Conservation (phyloP, 306 rosid species). For the Castanea sativa region DNA sequence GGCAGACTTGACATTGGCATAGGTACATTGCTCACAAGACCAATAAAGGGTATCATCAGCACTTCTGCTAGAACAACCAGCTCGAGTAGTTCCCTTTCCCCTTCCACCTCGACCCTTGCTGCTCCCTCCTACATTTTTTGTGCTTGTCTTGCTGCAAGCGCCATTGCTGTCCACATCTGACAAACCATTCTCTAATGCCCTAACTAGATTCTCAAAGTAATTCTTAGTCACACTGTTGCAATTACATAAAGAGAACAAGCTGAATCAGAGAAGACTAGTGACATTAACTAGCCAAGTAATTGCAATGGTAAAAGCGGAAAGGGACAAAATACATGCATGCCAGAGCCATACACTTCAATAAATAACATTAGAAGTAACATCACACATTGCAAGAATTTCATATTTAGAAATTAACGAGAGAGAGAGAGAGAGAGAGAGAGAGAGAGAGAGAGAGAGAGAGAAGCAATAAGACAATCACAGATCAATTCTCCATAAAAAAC, state of each 20-base stretch:
- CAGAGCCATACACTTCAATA: not conserved
- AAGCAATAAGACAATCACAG: not conserved
- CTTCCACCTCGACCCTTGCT: constrained; percentile 42
- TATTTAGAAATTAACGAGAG: not conserved
- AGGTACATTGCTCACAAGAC: constrained; percentile 43
- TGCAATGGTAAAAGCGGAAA: not conserved
- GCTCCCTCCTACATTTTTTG: constrained; percentile 46
- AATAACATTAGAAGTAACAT: not conserved
- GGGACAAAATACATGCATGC: not conserved
- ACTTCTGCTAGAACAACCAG: constrained; percentile 22
- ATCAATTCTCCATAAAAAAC: not conserved
- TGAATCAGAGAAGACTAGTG: not conserved
- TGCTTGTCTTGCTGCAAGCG: constrained; percentile 47
- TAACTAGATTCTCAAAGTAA: constrained; percentile 65
- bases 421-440: no score
- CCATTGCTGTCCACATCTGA: constrained; percentile 50
- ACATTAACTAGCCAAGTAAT: not conserved
- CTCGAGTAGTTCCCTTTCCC: constrained; percentile 36
- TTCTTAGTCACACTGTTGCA: constrained; percentile 51
- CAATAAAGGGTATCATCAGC: constrained; percentile 30
- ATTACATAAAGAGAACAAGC: not conserved
- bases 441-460: not conserved
- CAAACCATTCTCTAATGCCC: constrained; percentile 65
- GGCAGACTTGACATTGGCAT: constrained; percentile 31
- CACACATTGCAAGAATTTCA: not conserved